phyloP scores from a whole-genome alignment of 805 yeast species.

The Spathaspora sp. region DNA sequence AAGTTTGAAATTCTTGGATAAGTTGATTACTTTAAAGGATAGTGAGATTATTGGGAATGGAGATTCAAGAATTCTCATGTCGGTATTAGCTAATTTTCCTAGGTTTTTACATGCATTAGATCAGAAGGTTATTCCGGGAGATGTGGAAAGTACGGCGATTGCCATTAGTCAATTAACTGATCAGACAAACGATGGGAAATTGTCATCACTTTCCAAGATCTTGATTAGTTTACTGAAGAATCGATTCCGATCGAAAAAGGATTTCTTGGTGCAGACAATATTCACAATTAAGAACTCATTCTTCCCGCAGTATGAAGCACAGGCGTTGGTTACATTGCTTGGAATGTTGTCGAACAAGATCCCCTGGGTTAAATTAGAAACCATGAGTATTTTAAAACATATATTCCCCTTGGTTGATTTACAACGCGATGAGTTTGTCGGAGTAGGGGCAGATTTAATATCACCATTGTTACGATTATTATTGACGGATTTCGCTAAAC shows the following conservation, averaged over 20 bases:
- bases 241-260: conserved; percentile 85
- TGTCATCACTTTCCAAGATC: conserved; percentile 59
- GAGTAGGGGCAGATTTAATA: conserved; percentile 92
- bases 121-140: conserved; percentile 42
- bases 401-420: conserved; percentile 77
- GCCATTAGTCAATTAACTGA: conserved; percentile 59
- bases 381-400: conserved; percentile 70
- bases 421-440: conserved; percentile 71
- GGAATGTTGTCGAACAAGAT: conserved; percentile 77
- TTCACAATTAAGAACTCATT: conserved; percentile 63
- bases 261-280: conserved; percentile 78
- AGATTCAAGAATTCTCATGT: conserved; percentile 62
- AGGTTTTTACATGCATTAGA: conserved; percentile 81
- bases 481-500: conserved; percentile 82
- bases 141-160: conserved; percentile 41
- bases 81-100: conserved; percentile 77
- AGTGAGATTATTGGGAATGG: conserved; percentile 77
- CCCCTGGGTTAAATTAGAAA: conserved; percentile 76
- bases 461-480: conserved; percentile 80
- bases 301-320: conserved; percentile 73
- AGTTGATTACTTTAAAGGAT: conserved; percentile 60
- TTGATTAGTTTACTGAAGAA: conserved; percentile 72
- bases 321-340: conserved; percentile 67
- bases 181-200: conserved; percentile 38
- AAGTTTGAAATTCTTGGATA: conserved; percentile 68